These are phyloP conservation scores for Kurtzmaniella quercitrusa DNA, from an alignment of 1,139 yeast genomes.

Conservation along the genomic window DNA sequence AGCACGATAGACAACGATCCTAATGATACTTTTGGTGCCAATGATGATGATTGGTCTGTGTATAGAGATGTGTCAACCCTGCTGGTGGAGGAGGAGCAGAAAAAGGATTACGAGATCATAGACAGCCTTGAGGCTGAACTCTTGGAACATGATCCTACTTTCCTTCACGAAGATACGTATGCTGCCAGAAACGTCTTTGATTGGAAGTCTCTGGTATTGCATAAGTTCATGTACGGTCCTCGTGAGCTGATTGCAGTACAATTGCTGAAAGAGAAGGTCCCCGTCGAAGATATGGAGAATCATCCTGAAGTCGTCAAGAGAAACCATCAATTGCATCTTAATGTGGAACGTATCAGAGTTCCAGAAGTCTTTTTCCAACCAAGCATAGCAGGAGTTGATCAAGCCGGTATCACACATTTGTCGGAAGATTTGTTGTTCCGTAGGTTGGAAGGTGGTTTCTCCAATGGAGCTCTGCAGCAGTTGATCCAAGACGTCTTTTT, in stretches of 20 bases:
- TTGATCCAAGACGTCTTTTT: conserved; percentile 64
- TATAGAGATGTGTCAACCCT: conserved; percentile 79
- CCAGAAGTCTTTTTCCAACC: conserved; percentile 95
- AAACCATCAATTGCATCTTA: conserved; percentile 80
- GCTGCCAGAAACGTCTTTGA: conserved; percentile 71
- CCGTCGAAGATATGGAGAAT: conserved; percentile 36
- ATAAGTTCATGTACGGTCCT: conserved; percentile 87
- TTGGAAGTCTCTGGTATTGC: conserved; percentile 78
- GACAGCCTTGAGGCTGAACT: conserved; percentile 68
- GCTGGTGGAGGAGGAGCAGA: conserved; percentile 69
- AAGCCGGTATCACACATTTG: conserved; percentile 83
- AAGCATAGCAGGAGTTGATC: conserved; percentile 92
- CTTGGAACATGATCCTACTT: conserved; percentile 76
- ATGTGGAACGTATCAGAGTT: conserved; percentile 84
- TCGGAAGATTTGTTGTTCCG: conserved; percentile 62
- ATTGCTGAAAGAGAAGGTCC: conserved; percentile 41
- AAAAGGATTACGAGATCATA: conserved; percentile 60
- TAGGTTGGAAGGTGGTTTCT: conserved; percentile 51
- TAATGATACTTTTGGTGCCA: conserved; percentile 91
- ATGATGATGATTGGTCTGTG: conserved; percentile 93
- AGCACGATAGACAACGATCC: conserved; percentile 85
- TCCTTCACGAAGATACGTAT: conserved; percentile 78
- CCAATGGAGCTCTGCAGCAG: conserved; percentile 47
- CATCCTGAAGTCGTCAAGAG: conserved; percentile 43
- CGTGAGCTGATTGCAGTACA: conserved; percentile 49